Conservation (phyloP, 2,329 filamentous ascomycete genomes). For the Hypocrella siamensis region DNA sequence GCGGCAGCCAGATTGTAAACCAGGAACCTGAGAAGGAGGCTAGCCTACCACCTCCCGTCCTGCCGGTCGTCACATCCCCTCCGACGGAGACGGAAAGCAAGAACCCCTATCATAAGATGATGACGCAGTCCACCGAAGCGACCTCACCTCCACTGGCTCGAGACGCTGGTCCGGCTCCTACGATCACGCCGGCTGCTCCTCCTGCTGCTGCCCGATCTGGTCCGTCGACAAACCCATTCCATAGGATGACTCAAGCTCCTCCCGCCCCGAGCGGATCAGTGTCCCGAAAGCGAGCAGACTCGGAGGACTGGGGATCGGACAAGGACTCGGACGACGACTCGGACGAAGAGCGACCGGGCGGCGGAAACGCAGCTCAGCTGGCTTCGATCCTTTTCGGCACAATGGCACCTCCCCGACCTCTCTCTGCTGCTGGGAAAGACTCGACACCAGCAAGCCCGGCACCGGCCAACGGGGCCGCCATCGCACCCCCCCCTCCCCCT, state of each 20-base stretch:
- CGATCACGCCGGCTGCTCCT: slow-evolving; percentile 16
- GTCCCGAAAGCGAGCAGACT: slow-evolving; percentile 37
- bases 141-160: slow-evolving; percentile 19
- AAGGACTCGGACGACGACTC: slow-evolving; percentile 49
- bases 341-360: slow-evolving; percentile 64
- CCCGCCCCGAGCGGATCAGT: slow-evolving; percentile 33
- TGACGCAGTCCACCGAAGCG: slow-evolving; percentile 51
- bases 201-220: slow-evolving; percentile 25
- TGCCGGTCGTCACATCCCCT: slow-evolving; percentile 34
- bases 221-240: slow-evolving; percentile 89
- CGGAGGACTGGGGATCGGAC: slow-evolving; percentile 73
- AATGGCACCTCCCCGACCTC: slow-evolving; percentile 81
- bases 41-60: slow-evolving; percentile 37
- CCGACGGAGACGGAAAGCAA: slow-evolving; percentile 62
- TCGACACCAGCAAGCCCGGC: slow-evolving; percentile 23
- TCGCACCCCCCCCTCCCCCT: slow-evolving; percentile 17
- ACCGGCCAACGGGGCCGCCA: slow-evolving; percentile 23
- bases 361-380: slow-evolving; percentile 75
- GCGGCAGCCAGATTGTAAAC: slow-evolving; percentile 33
- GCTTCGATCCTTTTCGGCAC: slow-evolving; percentile 93
- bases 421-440: slow-evolving; percentile 69
- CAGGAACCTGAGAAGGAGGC: slow-evolving; percentile 38
- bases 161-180: slow-evolving; percentile 25
- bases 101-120: slow-evolving; percentile 89
- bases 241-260: slow-evolving; percentile 55